Percentiles rank a stretch among this genome's conserved stretches.
phyloP scores from a whole-genome alignment of 805 yeast species.

The Metschnikowia continentalis region DNA sequence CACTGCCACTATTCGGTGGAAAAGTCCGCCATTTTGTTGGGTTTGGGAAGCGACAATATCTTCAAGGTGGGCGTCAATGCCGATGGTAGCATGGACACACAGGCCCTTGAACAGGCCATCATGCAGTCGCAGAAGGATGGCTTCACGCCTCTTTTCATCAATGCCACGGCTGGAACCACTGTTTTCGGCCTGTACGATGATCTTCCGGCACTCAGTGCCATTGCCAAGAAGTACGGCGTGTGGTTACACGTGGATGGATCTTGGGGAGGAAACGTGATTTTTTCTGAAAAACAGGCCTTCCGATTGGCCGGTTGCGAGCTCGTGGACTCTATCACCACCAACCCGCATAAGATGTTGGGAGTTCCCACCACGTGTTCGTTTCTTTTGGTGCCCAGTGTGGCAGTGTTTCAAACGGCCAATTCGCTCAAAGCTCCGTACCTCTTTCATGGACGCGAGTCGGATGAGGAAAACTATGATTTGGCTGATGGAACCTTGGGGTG shows the following conservation, averaged over 20 bases:
- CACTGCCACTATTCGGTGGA: slow-evolving; percentile 81
- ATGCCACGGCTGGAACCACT: slow-evolving; percentile 86
- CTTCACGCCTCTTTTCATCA: slow-evolving; percentile 66
- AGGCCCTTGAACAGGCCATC: slow-evolving; percentile 45
- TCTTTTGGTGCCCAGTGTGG: slow-evolving; percentile 64
- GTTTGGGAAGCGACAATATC: slow-evolving; percentile 61
- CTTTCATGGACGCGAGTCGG: slow-evolving; percentile 55
- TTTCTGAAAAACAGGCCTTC: slow-evolving; percentile 45
- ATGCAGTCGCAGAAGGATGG: slow-evolving; percentile 46
- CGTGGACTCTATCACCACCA: slow-evolving; percentile 74
- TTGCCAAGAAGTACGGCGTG: slow-evolving; percentile 51
- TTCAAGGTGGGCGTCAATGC: slow-evolving; percentile 57
- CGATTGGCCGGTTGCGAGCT: slow-evolving; percentile 55
- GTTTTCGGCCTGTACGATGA: slow-evolving; percentile 83
- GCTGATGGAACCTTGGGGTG: slow-evolving; percentile 94
- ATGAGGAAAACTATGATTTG: slow-evolving; percentile 62
- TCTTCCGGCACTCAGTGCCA: slow-evolving; percentile 47
- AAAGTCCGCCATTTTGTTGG: slow-evolving; percentile 73
- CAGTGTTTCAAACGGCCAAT: slow-evolving; percentile 64
- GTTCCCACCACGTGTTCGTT: slow-evolving; percentile 77
- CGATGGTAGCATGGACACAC: slow-evolving; percentile 55
- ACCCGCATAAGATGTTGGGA: slow-evolving; percentile 89
- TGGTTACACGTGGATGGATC: slow-evolving; percentile 90
- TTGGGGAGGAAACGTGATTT: slow-evolving; percentile 85
- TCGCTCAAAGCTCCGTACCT: slow-evolving; percentile 77